Percentiles rank a stretch among this genome's conserved stretches.
Conservation (phyloP, 768 basidiomycete species). For the Suillus plorans region DNA sequence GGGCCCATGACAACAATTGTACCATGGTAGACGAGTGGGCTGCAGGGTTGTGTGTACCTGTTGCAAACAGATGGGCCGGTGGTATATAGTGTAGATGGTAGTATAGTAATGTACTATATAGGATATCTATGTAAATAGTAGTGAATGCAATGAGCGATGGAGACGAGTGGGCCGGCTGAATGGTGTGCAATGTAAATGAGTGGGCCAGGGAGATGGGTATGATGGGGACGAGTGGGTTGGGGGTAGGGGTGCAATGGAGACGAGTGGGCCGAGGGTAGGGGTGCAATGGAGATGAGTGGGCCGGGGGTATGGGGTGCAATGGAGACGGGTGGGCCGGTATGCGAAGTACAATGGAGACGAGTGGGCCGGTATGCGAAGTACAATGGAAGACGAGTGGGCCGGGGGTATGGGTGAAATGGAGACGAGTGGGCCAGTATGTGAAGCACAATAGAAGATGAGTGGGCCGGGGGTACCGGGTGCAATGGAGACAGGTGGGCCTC, state of each 20-base stretch:
- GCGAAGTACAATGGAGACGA: background rate
- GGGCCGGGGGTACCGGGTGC: background rate
- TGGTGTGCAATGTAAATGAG: background rate
- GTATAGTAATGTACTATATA: background rate
- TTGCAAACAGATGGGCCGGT: background rate
- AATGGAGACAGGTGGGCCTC: background rate
- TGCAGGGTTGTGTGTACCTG: background rate
- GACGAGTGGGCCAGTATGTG: background rate
- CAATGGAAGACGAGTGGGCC: too few relatives aligned
- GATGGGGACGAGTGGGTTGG: background rate
- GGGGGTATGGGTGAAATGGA: too few relatives aligned
- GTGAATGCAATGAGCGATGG: background rate
- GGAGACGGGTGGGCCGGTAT: background rate
- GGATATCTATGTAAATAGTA: background rate
- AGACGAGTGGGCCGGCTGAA: background rate
- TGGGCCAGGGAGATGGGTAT: background rate
- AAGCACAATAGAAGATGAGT: background rate
- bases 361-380: too few relatives aligned
- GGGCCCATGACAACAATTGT: background rate
- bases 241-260: background rate
- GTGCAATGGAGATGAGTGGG: too few relatives aligned
- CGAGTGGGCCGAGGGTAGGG: background rate
- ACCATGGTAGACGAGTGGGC: background rate
- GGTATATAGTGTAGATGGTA: background rate
- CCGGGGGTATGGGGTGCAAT: too few relatives aligned